phyloP scores from a whole-genome alignment of 2,329 filamentous ascomycete species.

The Apiospora hydei region DNA sequence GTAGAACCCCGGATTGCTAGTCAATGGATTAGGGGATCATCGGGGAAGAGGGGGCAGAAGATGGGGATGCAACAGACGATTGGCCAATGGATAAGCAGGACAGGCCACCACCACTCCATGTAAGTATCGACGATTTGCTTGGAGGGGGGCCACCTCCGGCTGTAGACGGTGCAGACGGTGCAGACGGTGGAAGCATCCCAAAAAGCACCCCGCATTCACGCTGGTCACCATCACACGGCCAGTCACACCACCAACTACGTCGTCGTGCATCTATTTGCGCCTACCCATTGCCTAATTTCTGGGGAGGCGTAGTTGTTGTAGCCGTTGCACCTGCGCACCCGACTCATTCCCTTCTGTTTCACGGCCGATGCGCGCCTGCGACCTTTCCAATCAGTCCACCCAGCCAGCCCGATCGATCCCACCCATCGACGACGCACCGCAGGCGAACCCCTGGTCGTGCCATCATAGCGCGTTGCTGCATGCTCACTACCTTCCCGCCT shows the following conservation, averaged over 20 bases:
- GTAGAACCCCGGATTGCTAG: neutral
- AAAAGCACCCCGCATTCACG: conserved; percentile 3
- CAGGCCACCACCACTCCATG: neutral
- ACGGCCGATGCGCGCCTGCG: neutral
- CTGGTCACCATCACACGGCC: neutral
- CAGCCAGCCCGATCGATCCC: neutral
- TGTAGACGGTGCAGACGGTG: too few species aligned
- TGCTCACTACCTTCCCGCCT: neutral
- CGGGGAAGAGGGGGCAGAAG: neutral
- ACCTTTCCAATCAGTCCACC: neutral
- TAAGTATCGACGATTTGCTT: neutral
- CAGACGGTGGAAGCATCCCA: neutral
- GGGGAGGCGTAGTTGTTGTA: neutral
- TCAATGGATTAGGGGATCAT: neutral
- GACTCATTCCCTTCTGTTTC: neutral
- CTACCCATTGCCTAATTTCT: neutral
- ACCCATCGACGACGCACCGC: neutral
- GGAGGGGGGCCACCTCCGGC: neutral
- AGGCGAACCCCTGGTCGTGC: conserved; percentile 3
- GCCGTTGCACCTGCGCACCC: neutral
- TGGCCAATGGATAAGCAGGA: conserved; percentile 10
- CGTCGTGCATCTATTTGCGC: neutral
- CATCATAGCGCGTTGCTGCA: conserved; percentile 9
- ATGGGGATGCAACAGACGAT: neutral
- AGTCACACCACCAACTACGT: conserved; percentile 19